Conservation (phyloP, 176 grass and related monocot genomes). For the Oryza nivara region DNA sequence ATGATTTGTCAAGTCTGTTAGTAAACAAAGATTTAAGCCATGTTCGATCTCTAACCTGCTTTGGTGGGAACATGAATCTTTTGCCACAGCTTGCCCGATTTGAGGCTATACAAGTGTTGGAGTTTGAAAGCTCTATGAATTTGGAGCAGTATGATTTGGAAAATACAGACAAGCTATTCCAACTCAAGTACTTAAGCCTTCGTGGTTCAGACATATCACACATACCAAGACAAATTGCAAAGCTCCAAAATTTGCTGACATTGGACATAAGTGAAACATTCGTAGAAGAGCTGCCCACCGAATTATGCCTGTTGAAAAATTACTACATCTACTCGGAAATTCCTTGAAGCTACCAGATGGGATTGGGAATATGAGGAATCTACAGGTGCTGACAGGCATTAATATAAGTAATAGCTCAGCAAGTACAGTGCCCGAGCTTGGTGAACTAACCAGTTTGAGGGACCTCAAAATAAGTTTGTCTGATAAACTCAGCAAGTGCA, state of each 20-base stretch:
- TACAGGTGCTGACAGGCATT: not conserved
- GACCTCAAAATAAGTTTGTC: not conserved
- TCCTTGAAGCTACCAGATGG: not conserved
- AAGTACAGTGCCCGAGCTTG: not conserved
- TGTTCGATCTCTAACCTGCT: not conserved
- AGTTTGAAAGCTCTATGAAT: not conserved
- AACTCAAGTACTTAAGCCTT: not conserved
- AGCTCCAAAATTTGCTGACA: not conserved
- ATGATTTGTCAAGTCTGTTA: not conserved
- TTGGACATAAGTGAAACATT: not conserved
- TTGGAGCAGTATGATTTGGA: not conserved
- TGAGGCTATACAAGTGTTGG: not conserved
- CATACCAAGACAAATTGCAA: not conserved
- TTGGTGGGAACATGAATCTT: not conserved
- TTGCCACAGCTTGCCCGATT: not conserved
- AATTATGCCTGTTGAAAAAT: not conserved
- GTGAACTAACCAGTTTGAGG: not conserved
- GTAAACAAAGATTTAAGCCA: not conserved
- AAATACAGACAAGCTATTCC: not conserved
- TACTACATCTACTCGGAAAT: not conserved
- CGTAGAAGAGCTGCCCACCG: not conserved
- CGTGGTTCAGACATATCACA: not conserved
- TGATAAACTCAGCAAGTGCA: not conserved
- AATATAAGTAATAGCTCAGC: not conserved
- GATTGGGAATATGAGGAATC: slow-evolving; percentile 7